A percentile compares a stretch with the other conserved stretches of the same genome.
Conservation (phyloP, 2,329 filamentous ascomycete genomes). For the Colletotrichum trifolii region DNA sequence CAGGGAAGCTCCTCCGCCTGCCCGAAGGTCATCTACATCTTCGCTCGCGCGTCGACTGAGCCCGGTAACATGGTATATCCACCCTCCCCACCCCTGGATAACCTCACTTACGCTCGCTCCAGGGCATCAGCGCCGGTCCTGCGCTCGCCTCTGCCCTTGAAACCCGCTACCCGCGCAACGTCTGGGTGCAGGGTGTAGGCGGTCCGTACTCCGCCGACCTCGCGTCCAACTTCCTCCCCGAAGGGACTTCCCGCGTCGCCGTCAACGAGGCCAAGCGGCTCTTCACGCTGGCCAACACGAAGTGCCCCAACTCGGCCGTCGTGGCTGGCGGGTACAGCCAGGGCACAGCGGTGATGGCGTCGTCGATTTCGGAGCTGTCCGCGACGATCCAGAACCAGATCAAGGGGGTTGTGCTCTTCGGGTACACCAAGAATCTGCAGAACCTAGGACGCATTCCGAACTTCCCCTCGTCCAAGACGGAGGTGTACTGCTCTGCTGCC, state of each 20-base stretch:
- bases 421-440: constrained; percentile 57
- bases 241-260: constrained; percentile 49
- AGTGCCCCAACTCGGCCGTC: constrained; percentile 56
- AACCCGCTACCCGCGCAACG: constrained; percentile 39
- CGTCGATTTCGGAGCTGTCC: constrained; percentile 49
- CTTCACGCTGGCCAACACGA: constrained; percentile 51
- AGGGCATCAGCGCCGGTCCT: constrained; percentile 46
- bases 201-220: constrained; percentile 51
- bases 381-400: constrained; percentile 46
- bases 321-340: constrained; percentile 55
- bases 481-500: constrained; percentile 50
- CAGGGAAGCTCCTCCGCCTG: constrained; percentile 44
- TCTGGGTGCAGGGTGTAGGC: constrained; percentile 58
- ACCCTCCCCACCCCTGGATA: background rate
- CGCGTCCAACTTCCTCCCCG: constrained; percentile 49
- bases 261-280: constrained; percentile 54
- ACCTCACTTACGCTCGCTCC: background rate
- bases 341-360: constrained; percentile 57
- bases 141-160: constrained; percentile 44
- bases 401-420: constrained; percentile 51
- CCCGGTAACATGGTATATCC: constrained; percentile 49
- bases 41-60: constrained; percentile 52
- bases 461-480: constrained; percentile 47
- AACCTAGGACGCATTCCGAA: constrained; percentile 51
- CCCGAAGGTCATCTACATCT: constrained; percentile 52